Evolutionary conservation across 177 flowering plant species (phyloP).

Genomic region (Tripterygium wilfordii): DNA sequence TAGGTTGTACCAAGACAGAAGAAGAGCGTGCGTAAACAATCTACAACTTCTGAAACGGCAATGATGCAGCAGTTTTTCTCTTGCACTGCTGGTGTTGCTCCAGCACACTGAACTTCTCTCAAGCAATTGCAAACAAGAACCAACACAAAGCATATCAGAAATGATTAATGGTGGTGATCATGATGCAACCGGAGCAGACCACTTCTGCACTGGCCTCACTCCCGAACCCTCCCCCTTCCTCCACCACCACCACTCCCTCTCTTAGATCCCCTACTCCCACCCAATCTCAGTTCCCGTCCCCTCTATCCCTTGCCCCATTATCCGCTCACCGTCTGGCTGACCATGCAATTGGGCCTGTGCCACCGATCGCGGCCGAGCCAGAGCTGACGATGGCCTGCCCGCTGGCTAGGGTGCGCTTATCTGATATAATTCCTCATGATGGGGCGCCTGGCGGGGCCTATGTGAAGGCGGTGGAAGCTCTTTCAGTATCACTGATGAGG

Average conservation of each 20-base stretch:
- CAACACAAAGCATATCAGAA: no score
- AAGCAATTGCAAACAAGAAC: no score
- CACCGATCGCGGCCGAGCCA: conserved; percentile 22
- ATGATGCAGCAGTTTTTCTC: no score
- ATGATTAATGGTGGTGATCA: no score
- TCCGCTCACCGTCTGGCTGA: conserved; percentile 5
- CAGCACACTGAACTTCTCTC: no score
- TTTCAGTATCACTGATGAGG: conserved; percentile 69
- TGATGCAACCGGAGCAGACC: conserved; percentile 24
- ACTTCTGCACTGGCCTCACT: conserved; percentile 15
- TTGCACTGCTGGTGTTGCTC: no score
- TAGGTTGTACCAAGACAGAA: no score
- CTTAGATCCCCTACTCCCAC: conserved; percentile 29
- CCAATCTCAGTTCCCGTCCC: conserved; percentile 31
- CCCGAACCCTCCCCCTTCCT: conserved; percentile 23
- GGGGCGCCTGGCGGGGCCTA: conserved; percentile 59
- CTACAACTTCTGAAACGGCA: no score
- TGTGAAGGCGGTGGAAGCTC: conserved; percentile 63
- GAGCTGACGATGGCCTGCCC: no score
- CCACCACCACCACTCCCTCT: no score
- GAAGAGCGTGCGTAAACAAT: no score
- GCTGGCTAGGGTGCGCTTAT: conserved; percentile 49
- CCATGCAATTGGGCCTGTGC: conserved; percentile 21
- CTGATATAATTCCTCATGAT: conserved; percentile 69
- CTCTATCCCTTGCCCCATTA: conserved; percentile 21